These are phyloP conservation scores for Circinella umbellata DNA, from an alignment of 371 early-diverging fungal genomes.

Conservation along the genomic window DNA sequence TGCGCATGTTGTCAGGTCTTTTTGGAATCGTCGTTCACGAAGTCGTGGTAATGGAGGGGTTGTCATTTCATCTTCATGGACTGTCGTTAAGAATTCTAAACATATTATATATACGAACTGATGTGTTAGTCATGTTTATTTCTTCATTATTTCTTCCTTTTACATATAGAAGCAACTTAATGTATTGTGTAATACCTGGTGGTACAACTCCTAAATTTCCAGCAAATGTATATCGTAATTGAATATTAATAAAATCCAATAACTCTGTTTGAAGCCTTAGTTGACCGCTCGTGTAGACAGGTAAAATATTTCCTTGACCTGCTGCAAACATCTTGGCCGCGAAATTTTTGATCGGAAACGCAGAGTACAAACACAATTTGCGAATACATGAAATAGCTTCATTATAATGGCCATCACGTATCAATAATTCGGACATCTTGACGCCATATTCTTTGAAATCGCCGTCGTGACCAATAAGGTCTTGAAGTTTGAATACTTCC, in stretches of 20 bases:
- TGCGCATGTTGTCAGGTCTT: slow-evolving; percentile 41
- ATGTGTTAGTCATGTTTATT: background rate
- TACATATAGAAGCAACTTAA: background rate
- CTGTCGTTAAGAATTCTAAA: slow-evolving; percentile 15
- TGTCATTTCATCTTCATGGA: slow-evolving; percentile 17
- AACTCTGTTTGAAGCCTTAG: slow-evolving; percentile 29
- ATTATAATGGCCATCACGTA: slow-evolving; percentile 32
- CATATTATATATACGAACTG: background rate
- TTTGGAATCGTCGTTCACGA: slow-evolving; percentile 45
- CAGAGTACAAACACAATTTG: slow-evolving; percentile 28
- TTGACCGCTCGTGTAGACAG: slow-evolving; percentile 22
- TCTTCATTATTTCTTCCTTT: background rate
- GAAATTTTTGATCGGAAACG: slow-evolving; percentile 30
- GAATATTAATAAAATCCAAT: slow-evolving; percentile 37
- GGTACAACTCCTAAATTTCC: slow-evolving; percentile 28
- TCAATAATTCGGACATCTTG: slow-evolving; percentile 25
- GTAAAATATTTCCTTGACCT: slow-evolving; percentile 27
- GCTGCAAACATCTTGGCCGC: slow-evolving; percentile 32
- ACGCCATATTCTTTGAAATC: slow-evolving; percentile 38
- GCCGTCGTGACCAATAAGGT: slow-evolving; percentile 27
- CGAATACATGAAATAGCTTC: slow-evolving; percentile 40
- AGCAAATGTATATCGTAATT: slow-evolving; percentile 45
- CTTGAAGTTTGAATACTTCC: slow-evolving; percentile 27
- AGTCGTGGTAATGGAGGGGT: slow-evolving; percentile 35
- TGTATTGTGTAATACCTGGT: slow-evolving; percentile 9